Base-by-base conservation (phyloP, 2,329 filamentous ascomycete genomes). In the Cladorrhinum sp. region DNA sequence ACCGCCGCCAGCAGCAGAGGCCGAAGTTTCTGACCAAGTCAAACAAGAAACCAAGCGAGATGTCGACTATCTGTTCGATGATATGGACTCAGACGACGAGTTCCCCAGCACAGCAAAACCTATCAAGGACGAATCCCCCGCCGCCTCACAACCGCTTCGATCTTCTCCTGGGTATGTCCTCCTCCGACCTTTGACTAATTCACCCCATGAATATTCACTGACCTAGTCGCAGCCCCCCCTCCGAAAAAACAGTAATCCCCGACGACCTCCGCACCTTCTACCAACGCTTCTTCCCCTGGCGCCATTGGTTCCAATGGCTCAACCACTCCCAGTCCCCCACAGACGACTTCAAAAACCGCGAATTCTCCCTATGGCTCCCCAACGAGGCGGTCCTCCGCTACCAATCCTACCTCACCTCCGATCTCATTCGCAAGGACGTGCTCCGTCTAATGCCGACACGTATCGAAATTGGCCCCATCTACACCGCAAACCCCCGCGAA, bases 401-500 rank as follows among this genome's bases (percentile, higher is more conserved):
- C 73, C 92, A 96, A 73, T 92, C 81, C 7, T 85, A 81, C 66
- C 72, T 77, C 4, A 84, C 78, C 2, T 74, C 80, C 2, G 83
- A 86, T 61, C 76, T 82, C 82, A 85, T 99, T 48, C 91, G 93
- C 36, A 97, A 96, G 75, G 92, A 97, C 68, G 91, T 97, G 58
- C 81, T 99, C 3, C 86, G 88, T 50, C 85, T 94, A 67, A 91
- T 96, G 71, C 95, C 95, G 2, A 90, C 91, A 1, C 92, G 95
- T 75, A 98, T 99, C 79, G 95, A 99, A 80, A 98, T 99, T 69
- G 95, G 95, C 0, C 95, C 95, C n/a, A 90, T 97, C 54, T 99
- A 99, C 78, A 92, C 84, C 57, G 90, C 92, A 52, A 97, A 98
- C 73, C 95, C 95, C 0, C 89, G 92, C 68, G 95, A 99, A 70